Conservation (phyloP, 2,329 filamentous ascomycete species). For the Aspergillus phoenicis region DNA sequence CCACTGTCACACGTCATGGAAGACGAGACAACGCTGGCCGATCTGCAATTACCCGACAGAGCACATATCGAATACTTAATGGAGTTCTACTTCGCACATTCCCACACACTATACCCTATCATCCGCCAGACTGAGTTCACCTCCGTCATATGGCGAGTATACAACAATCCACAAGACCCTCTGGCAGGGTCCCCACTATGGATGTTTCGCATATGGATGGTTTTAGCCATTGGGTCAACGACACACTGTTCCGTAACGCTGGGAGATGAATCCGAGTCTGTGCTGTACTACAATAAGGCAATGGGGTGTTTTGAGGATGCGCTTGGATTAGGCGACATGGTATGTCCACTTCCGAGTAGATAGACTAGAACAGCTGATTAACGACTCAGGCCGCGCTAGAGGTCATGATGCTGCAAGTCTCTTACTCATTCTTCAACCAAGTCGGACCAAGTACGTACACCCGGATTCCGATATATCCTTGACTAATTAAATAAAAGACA, state of each 20-base stretch:
- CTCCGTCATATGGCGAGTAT: constrained; percentile 34
- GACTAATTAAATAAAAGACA: constrained; percentile 33
- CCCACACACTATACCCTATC: constrained; percentile 53
- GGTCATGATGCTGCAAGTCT: constrained; percentile 51
- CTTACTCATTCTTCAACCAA: constrained; percentile 54
- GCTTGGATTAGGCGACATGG: constrained; percentile 44
- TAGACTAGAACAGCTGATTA: not conserved
- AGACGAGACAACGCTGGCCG: constrained; percentile 10
- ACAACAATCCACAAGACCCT: constrained; percentile 32
- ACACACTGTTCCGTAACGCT: constrained; percentile 48
- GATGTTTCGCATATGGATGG: constrained; percentile 53
- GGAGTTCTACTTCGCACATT: constrained; percentile 53
- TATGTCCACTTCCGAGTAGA: constrained; percentile 20
- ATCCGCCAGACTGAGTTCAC: constrained; percentile 41
- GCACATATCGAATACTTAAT: constrained; percentile 36
- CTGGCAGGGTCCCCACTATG: constrained; percentile 37
- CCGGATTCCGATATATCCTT: too few species aligned
- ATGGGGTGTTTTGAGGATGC: constrained; percentile 47
- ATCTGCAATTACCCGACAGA: constrained; percentile 20
- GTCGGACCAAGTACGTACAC: constrained; percentile 46
- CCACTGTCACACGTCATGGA: constrained; percentile 6
- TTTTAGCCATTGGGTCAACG: constrained; percentile 52
- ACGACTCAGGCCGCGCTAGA: constrained; percentile 45
- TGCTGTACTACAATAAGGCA: constrained; percentile 49
- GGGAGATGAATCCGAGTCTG: constrained; percentile 48